Conservation (phyloP, 176 grass and related monocot genomes). For the Carex parvula region DNA sequence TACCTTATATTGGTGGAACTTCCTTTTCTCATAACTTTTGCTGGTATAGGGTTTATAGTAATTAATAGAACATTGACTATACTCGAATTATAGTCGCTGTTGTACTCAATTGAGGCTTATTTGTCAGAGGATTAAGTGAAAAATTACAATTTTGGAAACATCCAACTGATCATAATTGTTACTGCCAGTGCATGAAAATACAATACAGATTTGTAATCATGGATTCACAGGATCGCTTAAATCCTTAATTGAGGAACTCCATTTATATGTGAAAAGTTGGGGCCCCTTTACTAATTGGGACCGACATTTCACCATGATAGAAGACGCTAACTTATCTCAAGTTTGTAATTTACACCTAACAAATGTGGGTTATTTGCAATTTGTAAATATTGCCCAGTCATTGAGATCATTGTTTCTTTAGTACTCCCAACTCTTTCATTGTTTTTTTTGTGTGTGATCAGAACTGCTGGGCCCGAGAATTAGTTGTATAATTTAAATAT, state of each 20-base stretch:
- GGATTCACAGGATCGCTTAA: not conserved
- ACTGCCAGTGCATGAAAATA: not conserved
- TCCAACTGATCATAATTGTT: not conserved
- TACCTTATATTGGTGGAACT: not conserved
- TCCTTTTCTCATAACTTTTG: not conserved
- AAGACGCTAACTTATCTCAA: not conserved
- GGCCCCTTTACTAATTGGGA: not conserved
- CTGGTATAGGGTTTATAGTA: not conserved
- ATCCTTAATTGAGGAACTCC: not conserved
- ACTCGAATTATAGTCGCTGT: not conserved
- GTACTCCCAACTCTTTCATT: no score
- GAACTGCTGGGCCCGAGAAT: not conserved
- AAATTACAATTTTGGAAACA: not conserved
- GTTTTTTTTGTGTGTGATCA: no score
- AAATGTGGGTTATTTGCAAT: not conserved
- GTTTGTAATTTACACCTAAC: not conserved
- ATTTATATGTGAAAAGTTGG: not conserved
- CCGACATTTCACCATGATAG: not conserved
- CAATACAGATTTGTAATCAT: not conserved
- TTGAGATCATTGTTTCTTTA: not conserved
- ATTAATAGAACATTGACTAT: not conserved
- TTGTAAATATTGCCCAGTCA: not conserved
- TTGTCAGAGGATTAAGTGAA: not conserved
- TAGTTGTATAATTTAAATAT: not conserved
- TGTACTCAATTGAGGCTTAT: not conserved